Evolutionary conservation across 495 filamentous ascomycete species (phyloP).

Genomic region (Apiosordaria backusii): DNA sequence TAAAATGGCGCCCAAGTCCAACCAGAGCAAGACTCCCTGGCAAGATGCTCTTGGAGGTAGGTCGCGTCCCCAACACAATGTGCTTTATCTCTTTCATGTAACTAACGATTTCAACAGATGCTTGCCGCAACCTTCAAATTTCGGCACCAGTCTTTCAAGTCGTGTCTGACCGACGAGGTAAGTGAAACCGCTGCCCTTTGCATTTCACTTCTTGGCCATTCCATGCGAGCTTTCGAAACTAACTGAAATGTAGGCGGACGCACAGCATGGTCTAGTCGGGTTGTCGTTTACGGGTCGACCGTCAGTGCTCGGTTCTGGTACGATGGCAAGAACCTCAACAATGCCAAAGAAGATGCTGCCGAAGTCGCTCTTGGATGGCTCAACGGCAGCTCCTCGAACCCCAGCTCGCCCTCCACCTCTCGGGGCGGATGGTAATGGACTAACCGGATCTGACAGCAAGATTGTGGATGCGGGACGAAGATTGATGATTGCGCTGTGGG

Average conservation of each 20-base stretch:
- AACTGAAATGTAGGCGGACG: slow-evolving; percentile 61
- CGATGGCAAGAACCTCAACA: slow-evolving; percentile 79
- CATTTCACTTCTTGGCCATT: neutral
- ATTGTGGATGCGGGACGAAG: neutral
- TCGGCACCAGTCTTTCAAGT: slow-evolving; percentile 62
- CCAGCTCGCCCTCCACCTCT: slow-evolving; percentile 13
- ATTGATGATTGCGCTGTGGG: slow-evolving; percentile 3
- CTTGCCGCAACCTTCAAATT: slow-evolving; percentile 55
- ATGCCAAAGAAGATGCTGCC: slow-evolving; percentile 87
- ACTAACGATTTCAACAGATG: slow-evolving; percentile 41
- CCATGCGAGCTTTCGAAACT: neutral
- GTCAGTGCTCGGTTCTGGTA: slow-evolving; percentile 82
- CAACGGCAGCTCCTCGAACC: slow-evolving; percentile 8
- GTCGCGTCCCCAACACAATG: neutral
- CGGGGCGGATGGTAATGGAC: neutral
- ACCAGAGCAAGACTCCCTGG: neutral
- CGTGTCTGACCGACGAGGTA: slow-evolving; percentile 77
- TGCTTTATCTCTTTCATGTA: neutral
- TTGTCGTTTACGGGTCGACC: slow-evolving; percentile 54
- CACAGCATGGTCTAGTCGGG: slow-evolving; percentile 82
- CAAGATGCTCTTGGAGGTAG: neutral
- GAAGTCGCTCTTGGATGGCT: slow-evolving; percentile 64
- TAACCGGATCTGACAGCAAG: neutral
- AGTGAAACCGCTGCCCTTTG: slow-evolving; percentile 20
- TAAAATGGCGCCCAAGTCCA: neutral